Conservation (phyloP, 768 basidiomycete genomes). For the Auricularia cornea region DNA sequence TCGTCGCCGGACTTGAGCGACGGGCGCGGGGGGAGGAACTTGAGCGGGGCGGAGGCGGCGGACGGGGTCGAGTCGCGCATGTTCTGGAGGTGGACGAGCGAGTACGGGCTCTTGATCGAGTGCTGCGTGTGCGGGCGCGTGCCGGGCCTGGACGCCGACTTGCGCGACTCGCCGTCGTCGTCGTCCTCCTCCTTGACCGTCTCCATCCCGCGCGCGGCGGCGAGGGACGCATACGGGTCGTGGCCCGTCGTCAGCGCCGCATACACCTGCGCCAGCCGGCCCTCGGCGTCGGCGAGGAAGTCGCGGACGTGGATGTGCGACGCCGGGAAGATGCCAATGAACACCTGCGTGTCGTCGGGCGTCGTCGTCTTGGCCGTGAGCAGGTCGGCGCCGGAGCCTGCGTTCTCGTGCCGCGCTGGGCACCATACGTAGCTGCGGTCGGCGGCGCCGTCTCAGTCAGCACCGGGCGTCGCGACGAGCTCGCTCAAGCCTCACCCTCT, state of each 20-base stretch:
- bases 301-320: constrained; percentile 84
- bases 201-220: constrained; percentile 33
- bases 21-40: constrained; percentile 81
- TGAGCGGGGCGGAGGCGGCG: constrained; percentile 46
- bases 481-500: constrained; percentile 62
- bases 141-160: constrained; percentile 59
- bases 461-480: neutral
- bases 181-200: constrained; percentile 60
- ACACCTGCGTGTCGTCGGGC: constrained; percentile 40
- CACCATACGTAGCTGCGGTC: constrained; percentile 4
- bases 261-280: constrained; percentile 70
- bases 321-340: constrained; percentile 90
- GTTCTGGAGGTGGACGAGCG: constrained; percentile 68
- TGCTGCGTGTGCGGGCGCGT: constrained; percentile 64
- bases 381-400: neutral
- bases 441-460: too few species aligned
- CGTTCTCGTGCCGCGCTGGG: neutral
- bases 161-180: constrained; percentile 33
- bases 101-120: constrained; percentile 60
- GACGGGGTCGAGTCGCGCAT: constrained; percentile 55
- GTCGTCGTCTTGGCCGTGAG: neutral
- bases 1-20: constrained; percentile 95
- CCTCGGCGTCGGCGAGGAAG: constrained; percentile 80
- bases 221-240: constrained; percentile 3
- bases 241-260: constrained; percentile 27